Base-by-base conservation (phyloP, 768 basidiomycete species). In the Leccinum truebloodii region DNA sequence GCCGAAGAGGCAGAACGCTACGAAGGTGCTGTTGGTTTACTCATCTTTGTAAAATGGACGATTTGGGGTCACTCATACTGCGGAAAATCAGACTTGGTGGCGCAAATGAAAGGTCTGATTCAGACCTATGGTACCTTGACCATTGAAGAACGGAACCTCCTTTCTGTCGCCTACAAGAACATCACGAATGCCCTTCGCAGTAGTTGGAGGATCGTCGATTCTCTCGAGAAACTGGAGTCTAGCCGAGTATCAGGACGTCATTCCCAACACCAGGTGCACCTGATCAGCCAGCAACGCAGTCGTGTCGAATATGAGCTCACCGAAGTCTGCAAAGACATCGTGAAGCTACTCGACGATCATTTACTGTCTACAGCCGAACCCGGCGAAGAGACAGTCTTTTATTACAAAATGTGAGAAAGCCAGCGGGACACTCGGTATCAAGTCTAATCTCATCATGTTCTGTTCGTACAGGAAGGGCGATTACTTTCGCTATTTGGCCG, bases 111-210 rank as follows among this genome's bases (percentile, higher is more conserved):
- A 80, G 75, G 78, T 46, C 83, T 93, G 63, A 84, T 88, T 72
- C 81, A 84, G 57, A 79, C 83, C 51, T 85, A 85, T 65, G 86
- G 87, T 66, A 83, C 86, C 59, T 83, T 94, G 63, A 86, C 87
- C 53, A 82, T 89, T 65, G 92, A 95, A 71, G 92, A 95, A 77
- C 89, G 93, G 67, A 94, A 91, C 74, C 81, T 95, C 37, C 83
- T 94, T 59, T 94, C 92, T 3, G 85, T 94, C 61, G 92, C 93
- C 28, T 94, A 92, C 80, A 95, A 95, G 82, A 94, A 94, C 74
- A 79, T 90, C 64, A 95, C 92, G 20, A 91, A 92, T 68, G 84
- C 81, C 20, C 84, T 92, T 60, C 87, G 93, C 58, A 88, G 86
- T 53, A 92, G 90, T 65, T 95, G 93, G 93, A 83, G 92, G 67